phyloP scores from a whole-genome alignment of 2,329 filamentous ascomycete genomes.

The Microcyclosporella mali region DNA sequence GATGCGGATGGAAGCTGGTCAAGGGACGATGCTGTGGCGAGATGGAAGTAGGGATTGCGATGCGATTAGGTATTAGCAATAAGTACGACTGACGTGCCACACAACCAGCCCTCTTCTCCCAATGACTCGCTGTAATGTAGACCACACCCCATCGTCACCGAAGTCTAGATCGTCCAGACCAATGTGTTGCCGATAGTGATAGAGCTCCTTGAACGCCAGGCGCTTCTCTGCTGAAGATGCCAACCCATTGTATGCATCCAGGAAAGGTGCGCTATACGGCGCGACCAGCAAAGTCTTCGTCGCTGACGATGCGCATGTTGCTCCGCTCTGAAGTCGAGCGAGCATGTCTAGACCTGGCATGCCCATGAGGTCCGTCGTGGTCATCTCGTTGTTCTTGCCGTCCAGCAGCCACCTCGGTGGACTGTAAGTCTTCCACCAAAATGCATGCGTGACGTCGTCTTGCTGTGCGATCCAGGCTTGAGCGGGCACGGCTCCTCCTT shows the following conservation, averaged over 20 bases:
- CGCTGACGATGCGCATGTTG: constrained; percentile 55
- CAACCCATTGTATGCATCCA: constrained; percentile 49
- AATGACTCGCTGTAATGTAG: constrained; percentile 59
- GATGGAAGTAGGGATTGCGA: neutral
- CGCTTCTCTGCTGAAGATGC: constrained; percentile 2
- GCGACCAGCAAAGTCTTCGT: constrained; percentile 55
- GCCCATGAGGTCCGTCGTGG: constrained; percentile 68
- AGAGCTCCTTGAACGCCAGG: constrained; percentile 59
- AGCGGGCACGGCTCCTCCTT: constrained; percentile 69
- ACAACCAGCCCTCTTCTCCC: constrained; percentile 42
- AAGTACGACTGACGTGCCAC: constrained; percentile 38
- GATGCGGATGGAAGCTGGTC: too few species aligned
- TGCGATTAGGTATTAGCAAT: neutral
- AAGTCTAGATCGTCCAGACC: constrained; percentile 78
- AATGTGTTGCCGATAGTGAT: constrained; percentile 61
- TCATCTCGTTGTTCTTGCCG: constrained; percentile 65
- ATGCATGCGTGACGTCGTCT: constrained; percentile 58
- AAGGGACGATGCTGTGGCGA: too few species aligned
- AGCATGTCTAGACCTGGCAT: constrained; percentile 57
- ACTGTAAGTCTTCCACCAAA: constrained; percentile 85
- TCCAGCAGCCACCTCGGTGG: constrained; percentile 75
- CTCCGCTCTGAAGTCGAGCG: constrained; percentile 51
- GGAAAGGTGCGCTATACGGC: constrained; percentile 63
- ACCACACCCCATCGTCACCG: constrained; percentile 67
- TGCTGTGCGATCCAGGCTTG: constrained; percentile 69